phyloP scores from a whole-genome alignment of 805 yeast genomes.

The Nakazawaea pomicola region DNA sequence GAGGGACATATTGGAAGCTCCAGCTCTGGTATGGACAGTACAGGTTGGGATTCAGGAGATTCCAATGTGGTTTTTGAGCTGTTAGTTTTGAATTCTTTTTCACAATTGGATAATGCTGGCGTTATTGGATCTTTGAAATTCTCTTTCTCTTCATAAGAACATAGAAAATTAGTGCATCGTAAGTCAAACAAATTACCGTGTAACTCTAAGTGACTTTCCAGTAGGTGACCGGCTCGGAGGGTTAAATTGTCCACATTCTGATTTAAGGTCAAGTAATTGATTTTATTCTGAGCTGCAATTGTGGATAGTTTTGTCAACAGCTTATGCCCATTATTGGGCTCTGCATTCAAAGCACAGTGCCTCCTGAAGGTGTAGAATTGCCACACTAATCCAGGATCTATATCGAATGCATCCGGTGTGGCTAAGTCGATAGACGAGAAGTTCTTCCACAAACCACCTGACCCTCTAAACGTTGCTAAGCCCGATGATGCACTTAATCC shows the following conservation, averaged over 20 bases:
- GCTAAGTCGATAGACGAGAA: slow-evolving; percentile 80
- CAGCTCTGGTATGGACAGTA: slow-evolving; percentile 39
- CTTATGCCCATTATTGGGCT: slow-evolving; percentile 70
- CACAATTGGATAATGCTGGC: slow-evolving; percentile 39
- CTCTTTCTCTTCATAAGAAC: slow-evolving; percentile 53
- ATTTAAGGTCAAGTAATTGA: slow-evolving; percentile 59
- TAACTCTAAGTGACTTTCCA: slow-evolving; percentile 51
- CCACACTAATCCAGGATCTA: slow-evolving; percentile 87
- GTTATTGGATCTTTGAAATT: slow-evolving; percentile 58
- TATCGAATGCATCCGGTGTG: slow-evolving; percentile 84
- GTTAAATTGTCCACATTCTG: slow-evolving; percentile 82
- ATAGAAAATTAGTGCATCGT: slow-evolving; percentile 70
- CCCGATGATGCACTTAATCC: slow-evolving; percentile 81
- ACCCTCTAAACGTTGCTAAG: slow-evolving; percentile 65
- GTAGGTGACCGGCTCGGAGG: slow-evolving; percentile 58
- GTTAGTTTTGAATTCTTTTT: slow-evolving; percentile 26
- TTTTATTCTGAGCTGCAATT: slow-evolving; percentile 16
- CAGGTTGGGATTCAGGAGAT: slow-evolving; percentile 44
- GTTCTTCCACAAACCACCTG: slow-evolving; percentile 73
- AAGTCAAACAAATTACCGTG: slow-evolving; percentile 77
- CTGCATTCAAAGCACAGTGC: slow-evolving; percentile 55
- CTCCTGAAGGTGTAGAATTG: slow-evolving; percentile 76
- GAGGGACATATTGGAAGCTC: slow-evolving; percentile 74
- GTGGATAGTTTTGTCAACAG: slow-evolving; percentile 62
- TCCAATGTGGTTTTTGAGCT: slow-evolving; percentile 7